Base-by-base conservation (phyloP, 768 basidiomycete species). In the Imleria badia region DNA sequence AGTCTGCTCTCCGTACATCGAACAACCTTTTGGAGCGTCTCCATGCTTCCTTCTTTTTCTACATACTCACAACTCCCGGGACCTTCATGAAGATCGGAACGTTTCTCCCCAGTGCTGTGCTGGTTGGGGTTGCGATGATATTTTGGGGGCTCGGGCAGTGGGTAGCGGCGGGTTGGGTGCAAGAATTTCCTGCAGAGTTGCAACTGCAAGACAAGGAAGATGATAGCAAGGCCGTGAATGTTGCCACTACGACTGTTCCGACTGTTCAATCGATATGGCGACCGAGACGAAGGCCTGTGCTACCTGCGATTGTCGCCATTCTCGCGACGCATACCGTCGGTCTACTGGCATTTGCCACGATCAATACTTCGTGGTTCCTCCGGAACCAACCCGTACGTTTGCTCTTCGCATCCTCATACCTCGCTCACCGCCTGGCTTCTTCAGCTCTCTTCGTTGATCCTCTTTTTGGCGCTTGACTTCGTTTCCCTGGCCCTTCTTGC, bases 1-100 rank as follows among this genome's bases (percentile, higher is more conserved):
- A 99, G 73, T 94, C 93, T 2, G 85, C 89, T 14, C 78, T 97
- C 31, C 83, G 95, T 54, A 91, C 94, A 14, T 83, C 86, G 67
- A 98, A 97, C 72, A 99, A 99, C 66, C 81, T 98, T 7, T 80
- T 98, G 19, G 97, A 99, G 67, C 85, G 97, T 15, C 83, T 98
- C 20, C 97, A 99, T 69, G 95, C 95, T 2, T 98, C 96, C 0
- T 95, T 96, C 73, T 98, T 98, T 77, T 94, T 98, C 75, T 98
- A 95, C 73, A 77, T 98, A 56, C 62, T 73, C 20, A 66, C 71
- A 13, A 72, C 75, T 36, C 78, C 84, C 1, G 75, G 72, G 6
- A 80, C 78, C 2, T 97, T 96, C 73, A 80, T 93, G 61, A 91
- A 95, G 67, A 93, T 98, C 29, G 95, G 94, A 3, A 83, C 78